Evolutionary conservation across 768 basidiomycete genomes (phyloP).

Genomic region (Lentinus brumalis): DNA sequence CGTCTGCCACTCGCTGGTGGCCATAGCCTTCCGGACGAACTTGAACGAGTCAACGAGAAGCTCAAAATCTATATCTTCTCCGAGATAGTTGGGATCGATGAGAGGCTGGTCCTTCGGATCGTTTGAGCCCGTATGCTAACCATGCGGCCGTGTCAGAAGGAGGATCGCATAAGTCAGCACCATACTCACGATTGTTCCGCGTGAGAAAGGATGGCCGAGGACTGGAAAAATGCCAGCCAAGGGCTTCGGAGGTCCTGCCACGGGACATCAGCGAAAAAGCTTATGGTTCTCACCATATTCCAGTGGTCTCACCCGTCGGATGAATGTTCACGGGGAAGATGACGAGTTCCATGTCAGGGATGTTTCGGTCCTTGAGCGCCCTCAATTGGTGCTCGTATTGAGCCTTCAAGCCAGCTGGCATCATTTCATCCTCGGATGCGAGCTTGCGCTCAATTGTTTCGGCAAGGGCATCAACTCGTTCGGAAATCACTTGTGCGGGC

Average conservation of each 20-base stretch:
- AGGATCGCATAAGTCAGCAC: background rate
- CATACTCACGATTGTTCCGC: conserved; percentile 33
- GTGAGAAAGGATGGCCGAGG: conserved; percentile 30
- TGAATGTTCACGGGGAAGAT: conserved; percentile 19
- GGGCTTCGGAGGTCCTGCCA: background rate
- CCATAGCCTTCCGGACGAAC: conserved; percentile 25
- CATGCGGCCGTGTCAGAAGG: background rate
- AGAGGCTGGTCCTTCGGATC: conserved; percentile 28
- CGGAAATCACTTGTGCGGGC: background rate
- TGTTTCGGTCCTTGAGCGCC: conserved; percentile 17
- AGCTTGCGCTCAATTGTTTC: background rate
- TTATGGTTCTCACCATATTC: background rate
- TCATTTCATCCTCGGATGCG: background rate
- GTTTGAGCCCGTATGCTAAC: conserved; percentile 24
- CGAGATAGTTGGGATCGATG: conserved; percentile 35
- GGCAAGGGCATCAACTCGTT: background rate
- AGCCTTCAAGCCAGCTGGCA: conserved; percentile 22
- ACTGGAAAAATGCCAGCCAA: conserved; percentile 18
- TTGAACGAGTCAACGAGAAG: conserved; percentile 30
- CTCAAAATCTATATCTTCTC: conserved; percentile 31
- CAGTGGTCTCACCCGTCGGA: background rate
- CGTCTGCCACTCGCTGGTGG: conserved; percentile 19
- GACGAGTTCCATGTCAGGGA: conserved; percentile 28
- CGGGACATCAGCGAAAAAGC: background rate
- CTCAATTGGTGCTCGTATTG: conserved; percentile 29